A percentile compares a stretch with the other conserved stretches of the same genome.
phyloP scores from a whole-genome alignment of 2,329 filamentous ascomycete genomes.

The Trichoderma harzianum region DNA sequence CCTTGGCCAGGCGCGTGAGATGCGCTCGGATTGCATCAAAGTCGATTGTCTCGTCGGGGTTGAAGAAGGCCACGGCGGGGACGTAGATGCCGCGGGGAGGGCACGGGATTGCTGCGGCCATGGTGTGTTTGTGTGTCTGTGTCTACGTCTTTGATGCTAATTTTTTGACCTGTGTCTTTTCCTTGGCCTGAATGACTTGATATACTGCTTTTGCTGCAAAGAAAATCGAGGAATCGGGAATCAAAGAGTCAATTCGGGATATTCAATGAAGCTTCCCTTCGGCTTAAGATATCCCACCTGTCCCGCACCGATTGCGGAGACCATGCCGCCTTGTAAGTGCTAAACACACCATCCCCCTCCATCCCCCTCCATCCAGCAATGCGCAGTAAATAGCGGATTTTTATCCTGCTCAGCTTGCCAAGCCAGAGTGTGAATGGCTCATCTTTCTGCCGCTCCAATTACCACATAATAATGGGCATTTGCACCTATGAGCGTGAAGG shows the following conservation, averaged over 20 bases:
- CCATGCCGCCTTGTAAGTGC: background rate
- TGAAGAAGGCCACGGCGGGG: slow-evolving; percentile 38
- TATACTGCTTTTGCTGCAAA: background rate
- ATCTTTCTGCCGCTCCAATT: slow-evolving; percentile 9
- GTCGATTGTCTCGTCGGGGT: slow-evolving; percentile 34
- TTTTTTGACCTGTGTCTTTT: background rate
- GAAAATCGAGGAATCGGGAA: background rate
- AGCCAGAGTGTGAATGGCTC: background rate
- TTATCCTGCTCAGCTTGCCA: background rate
- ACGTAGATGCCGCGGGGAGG: slow-evolving; percentile 36
- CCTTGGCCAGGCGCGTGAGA: slow-evolving; percentile 49
- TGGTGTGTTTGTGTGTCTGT: background rate
- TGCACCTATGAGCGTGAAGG: background rate
- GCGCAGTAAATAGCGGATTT: background rate
- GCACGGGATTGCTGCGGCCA: background rate
- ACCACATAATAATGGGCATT: background rate
- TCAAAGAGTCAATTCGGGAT: background rate
- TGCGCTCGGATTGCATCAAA: slow-evolving; percentile 32
- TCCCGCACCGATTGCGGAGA: slow-evolving; percentile 10
- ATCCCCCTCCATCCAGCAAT: background rate
- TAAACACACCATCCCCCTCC: background rate
- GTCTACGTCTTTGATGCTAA: background rate
- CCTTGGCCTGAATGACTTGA: background rate
- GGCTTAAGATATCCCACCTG: background rate
- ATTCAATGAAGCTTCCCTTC: background rate